Percentiles rank a stretch among this genome's conserved stretches.
Evolutionary conservation across 176 grass and related monocot species (phyloP).

Genomic region (Raddia distichophylla): DNA sequence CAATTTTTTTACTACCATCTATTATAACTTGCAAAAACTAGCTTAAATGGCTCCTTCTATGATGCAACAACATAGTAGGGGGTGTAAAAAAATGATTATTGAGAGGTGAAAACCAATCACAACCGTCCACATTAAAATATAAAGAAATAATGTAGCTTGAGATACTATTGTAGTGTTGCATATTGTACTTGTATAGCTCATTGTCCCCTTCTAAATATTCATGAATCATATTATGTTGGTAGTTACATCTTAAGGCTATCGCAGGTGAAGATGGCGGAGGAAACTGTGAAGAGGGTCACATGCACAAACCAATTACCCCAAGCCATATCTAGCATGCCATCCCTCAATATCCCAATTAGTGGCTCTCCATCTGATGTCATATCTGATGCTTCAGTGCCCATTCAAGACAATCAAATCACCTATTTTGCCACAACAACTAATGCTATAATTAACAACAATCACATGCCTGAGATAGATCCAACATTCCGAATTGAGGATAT

Average conservation of each 20-base stretch:
- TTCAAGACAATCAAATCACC: conserved; percentile 34
- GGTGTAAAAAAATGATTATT: not conserved
- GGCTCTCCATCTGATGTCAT: conserved; percentile 5
- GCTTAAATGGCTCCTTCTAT: not conserved
- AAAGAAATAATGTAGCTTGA: not conserved
- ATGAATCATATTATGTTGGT: not conserved
- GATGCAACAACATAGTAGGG: not conserved
- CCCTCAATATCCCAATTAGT: conserved; percentile 28
- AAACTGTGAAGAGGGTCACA: conserved; percentile 56
- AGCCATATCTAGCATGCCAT: conserved; percentile 31
- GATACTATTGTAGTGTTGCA: not conserved
- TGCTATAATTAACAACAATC: not conserved
- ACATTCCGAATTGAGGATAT: not conserved
- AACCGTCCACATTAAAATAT: conserved; percentile 5
- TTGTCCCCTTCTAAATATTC: not conserved
- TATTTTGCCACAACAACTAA: not conserved
- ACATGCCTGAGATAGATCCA: not conserved
- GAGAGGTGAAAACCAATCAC: conserved; percentile 13
- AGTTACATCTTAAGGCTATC: conserved; percentile 26
- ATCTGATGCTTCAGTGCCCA: conserved; percentile 26
- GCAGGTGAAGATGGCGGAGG: conserved; percentile 82
- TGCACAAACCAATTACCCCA: conserved; percentile 13
- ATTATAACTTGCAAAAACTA: not conserved
- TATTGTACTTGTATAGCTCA: not conserved
- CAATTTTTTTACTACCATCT: not conserved